A percentile compares a stretch with the other conserved stretches of the same genome.
Evolutionary conservation across 2,329 filamentous ascomycete genomes (phyloP).

Genomic region (Taxawa tesnikishii): DNA sequence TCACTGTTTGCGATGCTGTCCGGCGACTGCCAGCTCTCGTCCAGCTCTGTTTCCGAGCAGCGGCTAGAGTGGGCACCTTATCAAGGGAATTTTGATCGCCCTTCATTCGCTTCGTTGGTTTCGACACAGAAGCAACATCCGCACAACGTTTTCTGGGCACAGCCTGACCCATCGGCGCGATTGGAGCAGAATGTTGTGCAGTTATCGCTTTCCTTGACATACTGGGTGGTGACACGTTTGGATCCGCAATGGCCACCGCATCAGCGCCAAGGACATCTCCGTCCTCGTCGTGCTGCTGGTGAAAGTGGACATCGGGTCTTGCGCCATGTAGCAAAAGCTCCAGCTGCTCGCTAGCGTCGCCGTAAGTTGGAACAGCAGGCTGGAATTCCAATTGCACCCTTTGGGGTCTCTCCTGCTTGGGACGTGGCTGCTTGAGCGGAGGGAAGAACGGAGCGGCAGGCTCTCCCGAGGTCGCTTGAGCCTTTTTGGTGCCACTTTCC

Average conservation of each 20-base stretch:
- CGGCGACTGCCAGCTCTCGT: constrained; percentile 1
- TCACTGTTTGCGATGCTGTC: constrained; percentile 14
- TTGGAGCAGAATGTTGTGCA: constrained; percentile 3
- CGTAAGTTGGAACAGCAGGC: too few relatives aligned
- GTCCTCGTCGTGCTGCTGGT: too few relatives aligned
- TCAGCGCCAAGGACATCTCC: too few relatives aligned
- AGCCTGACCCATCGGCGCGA: constrained; percentile 1
- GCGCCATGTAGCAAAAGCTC: too few relatives aligned
- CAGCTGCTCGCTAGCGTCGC: too few relatives aligned
- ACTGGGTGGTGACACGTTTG: too few relatives aligned
- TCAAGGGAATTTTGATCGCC: background rate
- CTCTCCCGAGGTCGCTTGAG: too few relatives aligned
- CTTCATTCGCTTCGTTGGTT: background rate
- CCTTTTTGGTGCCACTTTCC: background rate
- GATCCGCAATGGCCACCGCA: too few relatives aligned
- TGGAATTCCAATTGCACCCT: background rate
- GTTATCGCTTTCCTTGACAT: constrained; percentile 4
- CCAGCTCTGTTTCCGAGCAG: background rate
- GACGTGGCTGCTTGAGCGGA: background rate
- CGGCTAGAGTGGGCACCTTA: too few relatives aligned
- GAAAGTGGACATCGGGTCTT: too few relatives aligned
- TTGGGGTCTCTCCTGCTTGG: background rate
- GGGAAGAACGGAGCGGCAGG: too few relatives aligned
- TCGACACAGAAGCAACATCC: background rate
- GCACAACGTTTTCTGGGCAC: background rate